Base-by-base conservation (phyloP, 176 grass and related monocot genomes). In the Rhynchospora tenuis region DNA sequence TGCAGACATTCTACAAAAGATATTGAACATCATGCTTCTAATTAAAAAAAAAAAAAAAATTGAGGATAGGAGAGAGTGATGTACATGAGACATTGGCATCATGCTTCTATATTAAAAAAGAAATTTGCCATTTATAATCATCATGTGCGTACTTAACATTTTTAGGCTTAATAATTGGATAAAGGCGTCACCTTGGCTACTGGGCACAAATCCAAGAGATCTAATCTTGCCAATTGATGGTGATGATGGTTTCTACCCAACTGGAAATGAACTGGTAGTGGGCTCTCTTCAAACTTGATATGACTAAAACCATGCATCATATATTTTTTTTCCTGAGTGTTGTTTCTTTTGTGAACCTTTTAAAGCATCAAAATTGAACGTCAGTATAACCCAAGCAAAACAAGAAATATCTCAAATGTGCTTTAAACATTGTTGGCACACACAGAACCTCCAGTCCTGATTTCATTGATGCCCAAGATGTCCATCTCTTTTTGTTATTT, bases 221-320 rank as follows among this genome's bases (percentile, higher is more conserved):
- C 26, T 93, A 70, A 93, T 94, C 81, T 84, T 98, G 89, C 95
- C 95, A 87, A 22, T 94, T 17, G 95, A 95, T 78, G 95, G 92
- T 68, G 92, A 98, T 86, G 95, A 93, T 91, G 92, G 95, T 88
- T 98, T 94, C 91, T 94, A 83, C 47, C 94, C 94, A 42, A 94
- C 94, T 26, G 94, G 94, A 87, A 97, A 94, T 92, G 94, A 97
- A 59, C 86, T 97, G 92, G 94, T 94, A 94, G 29, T 72, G 64
- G 85, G 42, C 71, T 31, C 72, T 63, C 46, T 51, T 1, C 75
- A 38, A 38, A 38, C 33, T 38, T 38, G 33, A 38, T 38, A 66
- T 84, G 43, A 48, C 33, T 59, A 51, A 23, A 72, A 75, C 22
- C 7, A 15, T 51, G 10, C 20, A 61, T 27, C 51, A 38, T 51